Evolutionary conservation across 164 flowering plant genomes (phyloP), one percentile per base, ranked within the genome.

Genomic region (Stephania yunnanensis): DNA sequence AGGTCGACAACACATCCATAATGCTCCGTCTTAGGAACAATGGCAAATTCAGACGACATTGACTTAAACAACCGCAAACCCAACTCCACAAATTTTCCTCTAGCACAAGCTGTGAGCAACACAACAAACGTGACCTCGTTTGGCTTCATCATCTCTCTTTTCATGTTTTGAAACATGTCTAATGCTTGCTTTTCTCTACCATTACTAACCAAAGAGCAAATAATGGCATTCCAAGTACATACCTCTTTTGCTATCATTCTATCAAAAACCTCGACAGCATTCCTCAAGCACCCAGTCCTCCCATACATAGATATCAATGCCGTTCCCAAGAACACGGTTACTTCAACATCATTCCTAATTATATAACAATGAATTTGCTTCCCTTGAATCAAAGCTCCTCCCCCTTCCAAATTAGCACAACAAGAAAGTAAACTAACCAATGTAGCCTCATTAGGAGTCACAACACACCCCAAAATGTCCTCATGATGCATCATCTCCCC

Each of bases 1-100:
- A 91, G 87, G 85, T 92, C 93, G 75, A 94, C 93, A 77, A 92
- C 81, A 75, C 94, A 92, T 19, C 92, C 94, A 73, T 94, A 89
- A 70, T 94, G 93, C 78, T 91, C 95, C 88, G 87, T 89, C 78
- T 58, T 80, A 0, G 98, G 95, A 45, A 61, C 80, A 80, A 92
- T 71, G 29, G 82, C 80, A 73, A 75, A 86, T 2, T 84, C 81
- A 13, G 1, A 19, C 0, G 30, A 46, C 95, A 92, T 93, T 8
- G 87, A 85, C 12, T 77, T 65, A 77, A 92, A 89, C 70, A 85
- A 73, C 53, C 78, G 75, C 75, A 87, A 68, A 55, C 95, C 95
- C 48, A 78, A 69, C 25, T 85, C 87, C 55, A 90, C 88, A 46
- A 79, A 78, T 25, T 86, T 81, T 10, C 84, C 86, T 50, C 91